Evolutionary conservation across 257 asterid genomes (phyloP).

Genomic region (Penstemon davidsonii): DNA sequence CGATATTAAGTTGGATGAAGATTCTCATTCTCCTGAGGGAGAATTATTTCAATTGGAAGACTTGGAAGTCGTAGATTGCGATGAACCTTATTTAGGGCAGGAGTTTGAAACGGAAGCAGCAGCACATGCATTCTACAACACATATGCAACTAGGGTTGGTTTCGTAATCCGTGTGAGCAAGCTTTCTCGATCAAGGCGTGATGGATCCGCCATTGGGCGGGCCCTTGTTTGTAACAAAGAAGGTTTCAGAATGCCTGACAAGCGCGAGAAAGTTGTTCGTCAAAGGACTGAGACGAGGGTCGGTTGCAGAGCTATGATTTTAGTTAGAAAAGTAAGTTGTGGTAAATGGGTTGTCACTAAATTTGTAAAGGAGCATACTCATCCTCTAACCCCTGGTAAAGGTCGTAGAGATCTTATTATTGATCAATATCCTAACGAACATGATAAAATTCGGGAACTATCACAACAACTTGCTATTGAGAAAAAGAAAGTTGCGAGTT

Average conservation of each 20-base stretch:
- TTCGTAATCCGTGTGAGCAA: conserved; percentile 94
- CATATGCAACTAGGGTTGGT: conserved; percentile 84
- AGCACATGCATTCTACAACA: conserved; percentile 89
- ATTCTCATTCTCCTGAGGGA: conserved; percentile 59
- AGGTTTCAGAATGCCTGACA: conserved; percentile 93
- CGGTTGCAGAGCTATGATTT: conserved; percentile 97
- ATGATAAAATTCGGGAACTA: conserved; percentile 82
- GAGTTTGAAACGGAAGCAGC: conserved; percentile 95
- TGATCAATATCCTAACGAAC: conserved; percentile 95
- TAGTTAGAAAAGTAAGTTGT: conserved; percentile 78
- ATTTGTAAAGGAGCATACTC: conserved; percentile 87
- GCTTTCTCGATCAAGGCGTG: conserved; percentile 97
- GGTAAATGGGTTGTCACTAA: conserved; percentile 92
- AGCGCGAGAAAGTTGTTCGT: conserved; percentile 84
- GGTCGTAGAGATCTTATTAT: conserved; percentile 81
- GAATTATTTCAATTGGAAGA: conserved; percentile 57
- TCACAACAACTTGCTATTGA: conserved; percentile 86
- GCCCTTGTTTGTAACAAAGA: conserved; percentile 98
- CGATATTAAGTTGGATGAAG: conserved; percentile 67
- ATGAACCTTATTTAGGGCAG: conserved; percentile 83
- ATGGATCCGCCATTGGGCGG: conserved; percentile 96
- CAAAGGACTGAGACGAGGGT: conserved; percentile 97
- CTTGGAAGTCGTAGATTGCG: conserved; percentile 54
- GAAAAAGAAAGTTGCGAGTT: conserved; percentile 84
- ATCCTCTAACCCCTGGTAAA: conserved; percentile 83